A percentile compares a stretch with the other conserved stretches of the same genome.
These are phyloP conservation scores for Marsdenia floribunda DNA, from an alignment of 257 asterid genomes.

Conservation along the genomic window DNA sequence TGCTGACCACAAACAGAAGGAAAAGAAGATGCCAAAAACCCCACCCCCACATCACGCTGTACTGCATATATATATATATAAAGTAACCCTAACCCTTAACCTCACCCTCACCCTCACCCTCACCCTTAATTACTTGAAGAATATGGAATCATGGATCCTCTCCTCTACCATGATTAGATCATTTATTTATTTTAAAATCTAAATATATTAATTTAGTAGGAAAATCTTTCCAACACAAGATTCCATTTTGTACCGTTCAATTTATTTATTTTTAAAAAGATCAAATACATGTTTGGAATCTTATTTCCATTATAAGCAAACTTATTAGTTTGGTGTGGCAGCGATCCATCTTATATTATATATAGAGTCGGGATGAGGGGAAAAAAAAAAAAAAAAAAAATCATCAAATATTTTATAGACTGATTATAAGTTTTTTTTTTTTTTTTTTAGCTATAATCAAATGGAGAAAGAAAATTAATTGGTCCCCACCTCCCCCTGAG, in stretches of 20 bases:
- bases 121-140: too few relatives aligned
- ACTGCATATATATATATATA: neutral
- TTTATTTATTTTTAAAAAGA: too few relatives aligned
- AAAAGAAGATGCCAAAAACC: neutral
- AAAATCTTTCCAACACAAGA: neutral
- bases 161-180: neutral
- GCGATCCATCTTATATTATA: too few relatives aligned
- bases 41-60: neutral
- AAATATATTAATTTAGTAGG: neutral
- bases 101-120: neutral
- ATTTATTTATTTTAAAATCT: too few relatives aligned
- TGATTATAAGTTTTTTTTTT: too few relatives aligned
- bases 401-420: too few relatives aligned
- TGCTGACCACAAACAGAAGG: neutral
- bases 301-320: too few relatives aligned
- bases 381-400: too few relatives aligned
- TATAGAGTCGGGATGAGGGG: too few relatives aligned
- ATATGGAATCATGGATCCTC: neutral
- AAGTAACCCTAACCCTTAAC: neutral
- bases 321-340: neutral
- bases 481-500: slow-evolving; percentile 1
- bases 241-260: neutral
- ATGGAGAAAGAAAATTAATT: neutral
- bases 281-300: too few relatives aligned
- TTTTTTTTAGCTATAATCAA: too few relatives aligned